These are phyloP conservation scores for Grigorovia yakushimaensis DNA, from an alignment of 805 yeast species.

Conservation along the genomic window DNA sequence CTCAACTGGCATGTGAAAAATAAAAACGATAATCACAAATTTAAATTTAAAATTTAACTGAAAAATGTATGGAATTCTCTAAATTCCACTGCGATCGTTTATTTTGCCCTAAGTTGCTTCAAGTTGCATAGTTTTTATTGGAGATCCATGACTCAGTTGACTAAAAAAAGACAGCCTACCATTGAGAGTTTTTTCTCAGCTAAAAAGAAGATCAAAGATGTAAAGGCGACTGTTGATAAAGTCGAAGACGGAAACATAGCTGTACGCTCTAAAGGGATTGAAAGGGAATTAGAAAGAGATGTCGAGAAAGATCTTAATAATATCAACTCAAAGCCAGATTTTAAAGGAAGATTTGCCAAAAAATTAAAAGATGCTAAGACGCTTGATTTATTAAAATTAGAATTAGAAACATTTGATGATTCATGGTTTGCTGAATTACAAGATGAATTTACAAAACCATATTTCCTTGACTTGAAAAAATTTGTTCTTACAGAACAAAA, in stretches of 20 bases:
- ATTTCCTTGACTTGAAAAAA: slow-evolving; percentile 62
- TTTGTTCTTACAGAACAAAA: slow-evolving; percentile 45
- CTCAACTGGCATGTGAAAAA: not conserved
- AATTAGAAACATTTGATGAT: slow-evolving; percentile 58
- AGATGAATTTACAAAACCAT: slow-evolving; percentile 71
- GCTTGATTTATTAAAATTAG: slow-evolving; percentile 27
- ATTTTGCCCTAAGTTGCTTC: not conserved
- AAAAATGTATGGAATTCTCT: not conserved
- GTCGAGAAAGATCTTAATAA: not conserved
- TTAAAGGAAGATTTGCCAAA: not conserved
- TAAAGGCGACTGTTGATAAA: not conserved
- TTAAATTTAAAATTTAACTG: too few species aligned
- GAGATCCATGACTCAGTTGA: not conserved
- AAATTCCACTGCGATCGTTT: too few species aligned
- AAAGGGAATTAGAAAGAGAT: not conserved
- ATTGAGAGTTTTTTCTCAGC: not conserved
- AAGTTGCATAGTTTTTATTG: not conserved
- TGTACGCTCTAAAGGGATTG: not conserved
- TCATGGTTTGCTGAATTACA: slow-evolving; percentile 70
- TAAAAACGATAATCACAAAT: not conserved
- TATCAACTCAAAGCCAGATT: not conserved
- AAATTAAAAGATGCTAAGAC: slow-evolving; percentile 1
- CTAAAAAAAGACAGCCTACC: not conserved
- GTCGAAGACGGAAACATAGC: not conserved
- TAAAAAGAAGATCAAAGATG: not conserved